phyloP scores from a whole-genome alignment of 2,329 filamentous ascomycete genomes.

The Incumbomyces lentus region DNA sequence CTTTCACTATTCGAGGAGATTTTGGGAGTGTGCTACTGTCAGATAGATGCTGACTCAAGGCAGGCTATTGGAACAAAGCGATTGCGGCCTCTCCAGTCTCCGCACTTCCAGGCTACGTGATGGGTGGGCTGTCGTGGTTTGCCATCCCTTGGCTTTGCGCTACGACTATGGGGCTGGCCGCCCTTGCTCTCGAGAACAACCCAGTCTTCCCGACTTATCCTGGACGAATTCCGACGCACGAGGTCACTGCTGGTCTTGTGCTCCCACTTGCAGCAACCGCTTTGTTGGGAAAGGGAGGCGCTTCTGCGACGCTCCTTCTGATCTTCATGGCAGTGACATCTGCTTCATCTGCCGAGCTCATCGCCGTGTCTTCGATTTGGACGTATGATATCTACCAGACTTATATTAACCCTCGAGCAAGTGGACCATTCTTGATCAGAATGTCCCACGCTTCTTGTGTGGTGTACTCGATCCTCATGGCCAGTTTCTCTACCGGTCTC shows the following conservation, averaged over 20 bases:
- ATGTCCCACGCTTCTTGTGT: slow-evolving; percentile 67
- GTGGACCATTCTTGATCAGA: slow-evolving; percentile 65
- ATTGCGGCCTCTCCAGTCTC: slow-evolving; percentile 79
- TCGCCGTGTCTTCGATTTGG: slow-evolving; percentile 77
- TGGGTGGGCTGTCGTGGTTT: slow-evolving; percentile 82
- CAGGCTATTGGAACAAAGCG: slow-evolving; percentile 86
- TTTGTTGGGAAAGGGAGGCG: slow-evolving; percentile 70
- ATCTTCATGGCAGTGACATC: slow-evolving; percentile 87
- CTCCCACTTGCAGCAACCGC: slow-evolving; percentile 78
- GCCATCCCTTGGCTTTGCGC: slow-evolving; percentile 85
- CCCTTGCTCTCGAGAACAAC: slow-evolving; percentile 68
- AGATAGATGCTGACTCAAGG: too few species aligned
- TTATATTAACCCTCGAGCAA: slow-evolving; percentile 69
- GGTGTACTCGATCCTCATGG: slow-evolving; percentile 66
- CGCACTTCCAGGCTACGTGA: slow-evolving; percentile 77
- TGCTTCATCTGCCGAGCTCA: slow-evolving; percentile 71
- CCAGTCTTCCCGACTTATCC: slow-evolving; percentile 47
- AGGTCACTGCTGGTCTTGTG: slow-evolving; percentile 74
- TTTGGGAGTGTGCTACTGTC: too few species aligned
- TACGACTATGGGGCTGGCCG: slow-evolving; percentile 77
- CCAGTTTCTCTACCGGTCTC: slow-evolving; percentile 65
- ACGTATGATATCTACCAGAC: slow-evolving; percentile 85
- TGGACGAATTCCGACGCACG: slow-evolving; percentile 58
- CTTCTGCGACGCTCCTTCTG: slow-evolving; percentile 65
- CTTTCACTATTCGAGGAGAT: too few species aligned